phyloP scores from a whole-genome alignment of 306 rosid species.

The Arachis hypogaea region DNA sequence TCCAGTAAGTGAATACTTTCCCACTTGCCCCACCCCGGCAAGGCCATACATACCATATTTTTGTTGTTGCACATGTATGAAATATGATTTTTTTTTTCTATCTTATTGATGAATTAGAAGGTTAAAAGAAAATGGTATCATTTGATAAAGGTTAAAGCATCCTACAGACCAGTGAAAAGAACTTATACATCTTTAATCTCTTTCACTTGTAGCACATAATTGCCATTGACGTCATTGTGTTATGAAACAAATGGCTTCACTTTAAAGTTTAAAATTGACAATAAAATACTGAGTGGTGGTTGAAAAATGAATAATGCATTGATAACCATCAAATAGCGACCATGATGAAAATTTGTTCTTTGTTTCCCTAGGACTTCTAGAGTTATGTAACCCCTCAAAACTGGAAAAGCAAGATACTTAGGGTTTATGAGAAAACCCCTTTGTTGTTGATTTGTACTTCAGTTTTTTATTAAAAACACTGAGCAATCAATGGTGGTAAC shows the following conservation, averaged over 20 bases:
- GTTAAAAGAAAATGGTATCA: neutral
- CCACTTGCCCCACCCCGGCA: neutral
- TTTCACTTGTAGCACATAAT: neutral
- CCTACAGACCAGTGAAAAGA: constrained; percentile 22
- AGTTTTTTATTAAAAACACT: neutral
- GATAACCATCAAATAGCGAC: neutral
- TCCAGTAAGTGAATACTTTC: constrained; percentile 62
- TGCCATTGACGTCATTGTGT: neutral
- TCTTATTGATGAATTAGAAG: constrained; percentile 19
- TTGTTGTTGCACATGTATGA: constrained; percentile 17
- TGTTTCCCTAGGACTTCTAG: neutral
- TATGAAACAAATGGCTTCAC: neutral
- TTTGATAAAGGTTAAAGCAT: constrained; percentile 6
- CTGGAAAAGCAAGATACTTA: neutral
- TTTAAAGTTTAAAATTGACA: too few relatives aligned
- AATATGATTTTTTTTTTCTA: constrained; percentile 11
- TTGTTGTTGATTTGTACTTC: neutral
- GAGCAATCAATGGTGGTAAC: neutral
- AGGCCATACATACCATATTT: neutral
- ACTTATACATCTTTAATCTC: neutral
- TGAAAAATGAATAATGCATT: too few relatives aligned
- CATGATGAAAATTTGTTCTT: neutral
- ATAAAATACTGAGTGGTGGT: too few relatives aligned
- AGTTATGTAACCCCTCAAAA: too few relatives aligned
- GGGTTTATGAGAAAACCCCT: constrained; percentile 4